These are phyloP conservation scores for Penicillium sp. DNA, from an alignment of 2,329 filamentous ascomycete genomes.

Conservation along the genomic window DNA sequence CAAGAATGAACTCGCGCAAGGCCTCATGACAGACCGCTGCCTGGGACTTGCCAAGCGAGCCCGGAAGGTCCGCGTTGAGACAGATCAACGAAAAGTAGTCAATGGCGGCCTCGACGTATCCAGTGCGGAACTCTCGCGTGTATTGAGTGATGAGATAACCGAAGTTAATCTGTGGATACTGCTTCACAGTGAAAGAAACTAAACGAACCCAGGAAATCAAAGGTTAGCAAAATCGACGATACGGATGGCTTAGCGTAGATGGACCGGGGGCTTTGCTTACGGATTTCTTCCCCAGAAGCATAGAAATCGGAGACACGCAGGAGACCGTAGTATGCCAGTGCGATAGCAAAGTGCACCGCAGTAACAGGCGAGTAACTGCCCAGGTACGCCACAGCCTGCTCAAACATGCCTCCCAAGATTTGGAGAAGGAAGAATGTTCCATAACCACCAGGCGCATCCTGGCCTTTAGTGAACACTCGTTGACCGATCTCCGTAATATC, in stretches of 20 bases:
- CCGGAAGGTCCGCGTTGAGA: conserved; percentile 80
- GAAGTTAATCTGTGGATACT: conserved; percentile 82
- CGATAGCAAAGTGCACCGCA: conserved; percentile 91
- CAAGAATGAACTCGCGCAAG: conserved; percentile 89
- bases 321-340: conserved; percentile 83
- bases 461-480: conserved; percentile 82
- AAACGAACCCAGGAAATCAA: neutral
- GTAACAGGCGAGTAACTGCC: conserved; percentile 91
- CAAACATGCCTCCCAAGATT: conserved; percentile 86
- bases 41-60: conserved; percentile 73
- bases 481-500: conserved; percentile 87
- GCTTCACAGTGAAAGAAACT: conserved; percentile 57
- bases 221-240: conserved; percentile 8
- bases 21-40: conserved; percentile 86
- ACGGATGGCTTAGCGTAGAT: neutral
- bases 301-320: conserved; percentile 82
- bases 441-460: conserved; percentile 75
- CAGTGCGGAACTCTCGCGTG: conserved; percentile 91
- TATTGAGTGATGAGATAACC: conserved; percentile 92
- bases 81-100: conserved; percentile 93
- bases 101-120: conserved; percentile 82
- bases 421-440: conserved; percentile 94
- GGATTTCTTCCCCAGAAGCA: conserved; percentile 68
- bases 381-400: conserved; percentile 87
- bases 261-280: conserved; percentile 40